Base-by-base conservation (phyloP, 306 rosid species). In the Myrica gale region DNA sequence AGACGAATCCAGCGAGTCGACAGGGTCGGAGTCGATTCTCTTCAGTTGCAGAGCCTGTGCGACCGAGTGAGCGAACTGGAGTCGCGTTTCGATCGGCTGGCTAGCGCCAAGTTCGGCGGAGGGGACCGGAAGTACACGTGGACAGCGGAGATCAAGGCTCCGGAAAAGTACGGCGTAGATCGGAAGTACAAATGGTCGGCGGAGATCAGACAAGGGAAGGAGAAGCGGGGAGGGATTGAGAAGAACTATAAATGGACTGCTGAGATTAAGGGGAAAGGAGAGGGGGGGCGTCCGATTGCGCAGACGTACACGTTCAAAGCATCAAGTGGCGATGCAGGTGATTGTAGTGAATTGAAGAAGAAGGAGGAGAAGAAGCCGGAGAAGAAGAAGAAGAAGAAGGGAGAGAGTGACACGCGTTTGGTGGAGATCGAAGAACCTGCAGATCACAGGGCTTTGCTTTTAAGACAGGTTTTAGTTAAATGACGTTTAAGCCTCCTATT, bases 341-440 rank as follows among this genome's bases (percentile, higher is more conserved):
- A 73, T 17, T 0, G 57, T 37, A 72, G 67, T 11, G 85, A 56
- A n/a, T 57, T 53, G 44, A 63, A 78, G 89, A 84, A 87, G 80
- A 75, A 86, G 85, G 60, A 39, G 63, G 67, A 84, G 21, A 51
- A 76, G 83, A 48, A 63, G 1, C 74, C 75, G 7, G 46, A 82
- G 74, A 66, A 78, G 80, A 66, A 80, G 80, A 66, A 80, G 19
- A 65, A 47, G 3, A 87, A 89, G 86, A 88, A 85, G 82, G 86
- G 56, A 8, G 76, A 82, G 78, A 79, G 55, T 54, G 82, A 54
- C 57, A 54, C 84, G 66, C 97, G 90, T 81, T 60, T 85, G 86
- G 97, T 92, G 85, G 93, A 89, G 91, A 92, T 95, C 85, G 88
- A 90, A 82, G 97, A 89, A 78, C 84, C 74, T 20, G 68, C n/a